Percentiles rank a stretch among this genome's conserved stretches.
phyloP scores from a whole-genome alignment of 1,139 yeast genomes.

The Pneumocystis carinii region DNA sequence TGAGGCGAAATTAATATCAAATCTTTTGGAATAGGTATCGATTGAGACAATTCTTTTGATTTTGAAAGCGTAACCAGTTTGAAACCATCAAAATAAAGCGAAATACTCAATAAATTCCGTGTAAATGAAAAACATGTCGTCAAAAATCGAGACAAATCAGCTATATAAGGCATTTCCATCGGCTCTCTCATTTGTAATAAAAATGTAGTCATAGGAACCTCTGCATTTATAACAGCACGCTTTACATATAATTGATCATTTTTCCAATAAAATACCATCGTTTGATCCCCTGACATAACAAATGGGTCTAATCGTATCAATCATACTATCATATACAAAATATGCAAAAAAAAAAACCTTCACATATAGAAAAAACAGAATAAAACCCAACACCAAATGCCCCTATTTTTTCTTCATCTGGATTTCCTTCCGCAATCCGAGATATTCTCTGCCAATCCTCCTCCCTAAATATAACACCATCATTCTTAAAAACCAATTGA shows the following conservation, averaged over 20 bases:
- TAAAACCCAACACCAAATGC: slow-evolving; percentile 99
- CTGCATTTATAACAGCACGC: slow-evolving; percentile 17
- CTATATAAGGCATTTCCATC: slow-evolving; percentile 23
- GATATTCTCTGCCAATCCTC: slow-evolving; percentile 29
- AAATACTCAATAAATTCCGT: slow-evolving; percentile 21
- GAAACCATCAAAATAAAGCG: slow-evolving; percentile 22
- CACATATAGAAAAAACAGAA: slow-evolving; percentile 94
- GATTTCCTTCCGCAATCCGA: slow-evolving; percentile 32
- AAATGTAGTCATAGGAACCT: slow-evolving; percentile 26
- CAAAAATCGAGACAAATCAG: slow-evolving; percentile 26
- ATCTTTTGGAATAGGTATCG: slow-evolving; percentile 19
- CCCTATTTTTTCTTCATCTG: slow-evolving; percentile 97
- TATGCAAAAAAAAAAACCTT: slow-evolving; percentile 35
- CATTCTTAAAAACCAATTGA: slow-evolving; percentile 16
- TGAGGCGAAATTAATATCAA: slow-evolving; percentile 18
- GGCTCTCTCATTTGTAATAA: slow-evolving; percentile 24
- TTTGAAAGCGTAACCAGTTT: slow-evolving; percentile 22
- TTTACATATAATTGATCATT: slow-evolving; percentile 29
- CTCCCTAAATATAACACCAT: slow-evolving; percentile 25
- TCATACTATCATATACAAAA: slow-evolving; percentile 19
- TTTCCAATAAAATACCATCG: slow-evolving; percentile 25
- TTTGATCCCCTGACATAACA: background rate
- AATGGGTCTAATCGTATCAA: background rate
- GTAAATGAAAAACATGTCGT: slow-evolving; percentile 28
- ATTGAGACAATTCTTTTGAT: slow-evolving; percentile 17